Evolutionary conservation across 106 monocot genomes (phyloP), one percentile per base, ranked within the genome.

Genomic region (Agapanthus africanus): DNA sequence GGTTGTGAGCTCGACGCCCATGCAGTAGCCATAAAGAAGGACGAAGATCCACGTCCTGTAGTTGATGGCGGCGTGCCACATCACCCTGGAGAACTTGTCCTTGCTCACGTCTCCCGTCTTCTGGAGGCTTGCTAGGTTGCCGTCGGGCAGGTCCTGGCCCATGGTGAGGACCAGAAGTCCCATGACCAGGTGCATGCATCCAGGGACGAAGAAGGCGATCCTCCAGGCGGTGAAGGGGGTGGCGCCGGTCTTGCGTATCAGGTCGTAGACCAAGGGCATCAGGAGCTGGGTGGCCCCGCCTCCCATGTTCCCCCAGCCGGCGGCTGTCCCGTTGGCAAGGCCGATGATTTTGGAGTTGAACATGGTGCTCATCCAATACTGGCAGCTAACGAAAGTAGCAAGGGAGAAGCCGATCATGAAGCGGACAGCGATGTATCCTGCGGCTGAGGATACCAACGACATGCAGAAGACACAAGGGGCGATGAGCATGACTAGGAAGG

Each of bases 321-420:
- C 88, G 13, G 92, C 88, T 3, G 78, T 76, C 15, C 92, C 88
- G 68, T 92, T 92, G 6, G 70, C 92, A 11, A 74, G 26, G 14
- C 88, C 92, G 52, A 92, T 85, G 50, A 85, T 88, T 70, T 80
- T 72, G 69, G 75, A 68, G 68, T 82, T 85, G 80, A 88, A 92
- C 92, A 92, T 92, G 60, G 92, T 83, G 78, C 92, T 92, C 92
- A 92, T 92, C 92, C 92, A 92, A 73, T 85, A 92, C 76, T 92
- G 92, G 66, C 85, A 85, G 3, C 82, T 83, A 26, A 92, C 88
- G 74, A 92, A 92, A 19, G 85, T 88, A 15, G 92, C 92, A 32
- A 92, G 79, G 7, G 92, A 92, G 71, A 92, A 92, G 0, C 92
- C 92, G 27, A 80, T 92, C 54, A 92, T 38, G 83, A 92, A 92